Percentiles rank a stretch among this genome's conserved stretches.
Conservation (phyloP, 371 early-diverging fungal genomes). For the Saksenaea oblongispora region DNA sequence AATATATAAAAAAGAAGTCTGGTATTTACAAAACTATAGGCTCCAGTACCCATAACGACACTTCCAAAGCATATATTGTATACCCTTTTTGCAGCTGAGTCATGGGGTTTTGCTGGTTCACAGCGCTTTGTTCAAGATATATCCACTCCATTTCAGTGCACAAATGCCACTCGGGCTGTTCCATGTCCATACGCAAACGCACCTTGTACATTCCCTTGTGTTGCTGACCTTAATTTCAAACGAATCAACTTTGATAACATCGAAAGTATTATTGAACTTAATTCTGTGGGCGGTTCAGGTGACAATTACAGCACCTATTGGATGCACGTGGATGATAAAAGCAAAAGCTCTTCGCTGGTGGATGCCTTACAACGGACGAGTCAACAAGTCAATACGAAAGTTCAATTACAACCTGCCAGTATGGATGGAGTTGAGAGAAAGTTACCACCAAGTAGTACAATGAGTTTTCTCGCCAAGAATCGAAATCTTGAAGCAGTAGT, state of each 20-base stretch:
- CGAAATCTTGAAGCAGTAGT: constrained; percentile 65
- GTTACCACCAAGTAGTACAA: constrained; percentile 77
- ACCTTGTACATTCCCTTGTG: constrained; percentile 70
- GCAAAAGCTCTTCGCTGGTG: constrained; percentile 23
- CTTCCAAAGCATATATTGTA: constrained; percentile 73
- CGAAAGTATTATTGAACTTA: constrained; percentile 58
- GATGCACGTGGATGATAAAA: constrained; percentile 48
- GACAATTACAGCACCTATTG: constrained; percentile 30
- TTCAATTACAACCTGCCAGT: constrained; percentile 40
- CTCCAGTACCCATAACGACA: constrained; percentile 36
- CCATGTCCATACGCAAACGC: constrained; percentile 50
- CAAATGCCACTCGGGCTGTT: constrained; percentile 42
- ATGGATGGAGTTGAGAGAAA: constrained; percentile 51
- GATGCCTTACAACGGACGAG: constrained; percentile 9
- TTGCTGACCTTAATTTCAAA: constrained; percentile 57
- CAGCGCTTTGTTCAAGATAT: constrained; percentile 81
- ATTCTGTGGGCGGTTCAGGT: constrained; percentile 41
- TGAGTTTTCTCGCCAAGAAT: constrained; percentile 69
- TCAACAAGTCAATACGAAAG: not conserved
- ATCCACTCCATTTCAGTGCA: constrained; percentile 56
- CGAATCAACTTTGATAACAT: constrained; percentile 66
- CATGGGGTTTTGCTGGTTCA: constrained; percentile 82
- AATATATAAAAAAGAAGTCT: not conserved
- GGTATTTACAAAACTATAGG: constrained; percentile 26
- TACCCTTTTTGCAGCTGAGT: constrained; percentile 72